phyloP scores from a whole-genome alignment of 257 asterid genomes.

The Solanum neorickii region DNA sequence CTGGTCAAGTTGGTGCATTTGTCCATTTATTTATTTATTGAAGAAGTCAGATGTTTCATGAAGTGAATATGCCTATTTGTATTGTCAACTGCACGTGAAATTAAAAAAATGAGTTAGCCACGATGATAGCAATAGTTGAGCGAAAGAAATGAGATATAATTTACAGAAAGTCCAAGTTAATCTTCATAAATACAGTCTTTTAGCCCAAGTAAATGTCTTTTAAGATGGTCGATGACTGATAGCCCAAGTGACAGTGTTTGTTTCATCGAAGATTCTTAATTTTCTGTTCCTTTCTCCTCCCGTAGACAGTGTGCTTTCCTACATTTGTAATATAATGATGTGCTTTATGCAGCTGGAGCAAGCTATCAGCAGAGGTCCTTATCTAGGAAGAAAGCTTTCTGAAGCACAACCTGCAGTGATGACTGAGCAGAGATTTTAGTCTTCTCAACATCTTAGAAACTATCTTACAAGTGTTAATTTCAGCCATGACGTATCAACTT shows the following conservation, averaged over 20 bases:
- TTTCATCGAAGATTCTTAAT: not conserved
- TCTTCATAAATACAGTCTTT: not conserved
- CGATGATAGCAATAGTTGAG: not conserved
- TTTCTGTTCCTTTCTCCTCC: not conserved
- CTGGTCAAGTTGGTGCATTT: not conserved
- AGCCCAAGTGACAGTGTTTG: not conserved
- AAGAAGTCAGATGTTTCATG: not conserved
- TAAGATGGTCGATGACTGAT: not conserved
- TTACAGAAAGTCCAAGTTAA: not conserved
- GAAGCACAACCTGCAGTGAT: constrained; percentile 78
- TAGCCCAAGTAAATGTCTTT: not conserved
- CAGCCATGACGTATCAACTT: not conserved
- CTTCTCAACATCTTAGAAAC: not conserved
- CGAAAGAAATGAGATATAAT: not conserved
- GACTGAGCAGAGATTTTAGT: constrained; percentile 78
- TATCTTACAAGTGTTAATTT: not conserved
- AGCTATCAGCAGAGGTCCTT: constrained; percentile 85
- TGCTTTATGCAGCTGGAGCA: constrained; percentile 49
- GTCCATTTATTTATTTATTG: not conserved
- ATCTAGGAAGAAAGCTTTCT: constrained; percentile 34
- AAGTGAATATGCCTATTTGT: not conserved
- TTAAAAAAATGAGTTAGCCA: not conserved
- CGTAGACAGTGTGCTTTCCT: not conserved
- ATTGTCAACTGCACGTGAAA: not conserved
- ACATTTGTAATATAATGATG: not conserved